Evolutionary conservation across 1,284 basidiomycete genomes (phyloP).

Genomic region (Marasmius tenuissimus): DNA sequence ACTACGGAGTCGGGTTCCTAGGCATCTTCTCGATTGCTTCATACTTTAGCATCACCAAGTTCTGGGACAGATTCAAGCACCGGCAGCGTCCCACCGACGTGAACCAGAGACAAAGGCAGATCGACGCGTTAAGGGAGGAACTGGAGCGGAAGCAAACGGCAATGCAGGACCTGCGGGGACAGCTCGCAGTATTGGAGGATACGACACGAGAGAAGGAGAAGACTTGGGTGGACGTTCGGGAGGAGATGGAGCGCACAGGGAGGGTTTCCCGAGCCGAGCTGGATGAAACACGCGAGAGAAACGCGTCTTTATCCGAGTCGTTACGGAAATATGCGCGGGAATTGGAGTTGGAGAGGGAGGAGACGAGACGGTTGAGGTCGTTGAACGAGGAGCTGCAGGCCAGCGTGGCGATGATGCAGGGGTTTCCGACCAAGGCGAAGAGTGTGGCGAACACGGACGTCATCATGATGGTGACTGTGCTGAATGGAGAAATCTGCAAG

Average conservation of each 20-base stretch:
- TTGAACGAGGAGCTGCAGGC: conserved; percentile 20
- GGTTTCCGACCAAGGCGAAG: conserved; percentile 44
- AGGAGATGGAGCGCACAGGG: not conserved
- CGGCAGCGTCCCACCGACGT: not conserved
- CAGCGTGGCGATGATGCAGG: conserved; percentile 24
- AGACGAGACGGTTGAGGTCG: not conserved
- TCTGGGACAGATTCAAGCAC: not conserved
- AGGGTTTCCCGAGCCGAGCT: not conserved
- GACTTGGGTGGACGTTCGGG: not conserved
- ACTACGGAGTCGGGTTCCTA: not conserved
- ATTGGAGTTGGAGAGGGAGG: not conserved
- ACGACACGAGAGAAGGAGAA: not conserved
- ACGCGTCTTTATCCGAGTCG: not conserved
- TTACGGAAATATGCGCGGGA: not conserved
- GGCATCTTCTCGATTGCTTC: not conserved
- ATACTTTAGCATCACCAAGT: not conserved
- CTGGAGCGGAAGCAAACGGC: not conserved
- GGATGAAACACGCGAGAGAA: not conserved
- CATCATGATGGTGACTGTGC: conserved; percentile 34
- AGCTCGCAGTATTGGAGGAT: not conserved
- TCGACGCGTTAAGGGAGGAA: not conserved
- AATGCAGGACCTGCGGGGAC: not conserved
- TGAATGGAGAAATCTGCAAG: conserved; percentile 47
- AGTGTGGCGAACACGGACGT: conserved; percentile 42
- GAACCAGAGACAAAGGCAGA: not conserved